Evolutionary conservation across 2,329 filamentous ascomycete species (phyloP).

Genomic region (Stagonosporopsis vannaccii): DNA sequence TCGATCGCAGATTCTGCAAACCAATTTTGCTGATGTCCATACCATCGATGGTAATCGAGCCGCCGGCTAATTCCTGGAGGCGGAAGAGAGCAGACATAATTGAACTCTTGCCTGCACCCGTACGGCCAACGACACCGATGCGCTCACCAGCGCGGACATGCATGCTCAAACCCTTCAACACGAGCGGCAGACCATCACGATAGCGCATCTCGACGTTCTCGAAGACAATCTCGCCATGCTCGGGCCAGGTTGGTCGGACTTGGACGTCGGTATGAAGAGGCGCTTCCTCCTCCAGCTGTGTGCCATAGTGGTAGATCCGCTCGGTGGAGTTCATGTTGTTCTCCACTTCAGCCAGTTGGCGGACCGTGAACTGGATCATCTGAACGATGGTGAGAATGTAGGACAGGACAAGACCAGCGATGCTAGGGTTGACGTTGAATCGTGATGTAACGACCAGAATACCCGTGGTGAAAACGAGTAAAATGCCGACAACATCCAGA

Average conservation of each 20-base stretch:
- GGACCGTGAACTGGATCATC: conserved; percentile 94
- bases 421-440: conserved; percentile 84
- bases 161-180: conserved; percentile 63
- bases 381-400: conserved; percentile 94
- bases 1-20: conserved; percentile 76
- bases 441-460: conserved; percentile 92
- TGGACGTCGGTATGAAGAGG: conserved; percentile 74
- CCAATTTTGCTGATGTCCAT: conserved; percentile 73
- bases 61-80: conserved; percentile 61
- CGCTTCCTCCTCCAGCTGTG: conserved; percentile 85
- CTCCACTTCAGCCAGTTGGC: conserved; percentile 93
- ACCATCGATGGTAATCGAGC: conserved; percentile 58
- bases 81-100: conserved; percentile 87
- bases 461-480: conserved; percentile 85
- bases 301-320: conserved; percentile 88
- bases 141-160: conserved; percentile 78
- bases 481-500: conserved; percentile 82
- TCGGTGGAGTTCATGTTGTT: conserved; percentile 99
- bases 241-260: conserved; percentile 80
- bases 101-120: conserved; percentile 81
- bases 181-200: conserved; percentile 57
- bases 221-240: conserved; percentile 73
- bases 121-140: conserved; percentile 82
- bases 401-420: conserved; percentile 84
- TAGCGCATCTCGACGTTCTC: conserved; percentile 62